A percentile compares a stretch with the other conserved stretches of the same genome.
Conservation (phyloP, 1,284 basidiomycete genomes). For the Tylopilus sp. region DNA sequence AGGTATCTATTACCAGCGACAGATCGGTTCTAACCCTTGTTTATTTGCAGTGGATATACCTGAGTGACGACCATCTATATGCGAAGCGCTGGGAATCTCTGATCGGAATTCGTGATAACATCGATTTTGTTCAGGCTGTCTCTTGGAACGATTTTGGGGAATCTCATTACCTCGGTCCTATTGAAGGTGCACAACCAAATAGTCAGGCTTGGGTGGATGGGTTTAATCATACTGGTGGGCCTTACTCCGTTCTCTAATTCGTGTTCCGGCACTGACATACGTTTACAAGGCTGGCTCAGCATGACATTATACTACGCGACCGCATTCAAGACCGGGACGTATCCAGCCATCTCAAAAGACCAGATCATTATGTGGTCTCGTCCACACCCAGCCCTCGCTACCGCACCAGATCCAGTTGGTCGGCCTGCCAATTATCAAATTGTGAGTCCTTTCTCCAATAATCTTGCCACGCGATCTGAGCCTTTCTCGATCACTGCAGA, state of each 20-base stretch:
- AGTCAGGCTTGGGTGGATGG: slow-evolving; percentile 71
- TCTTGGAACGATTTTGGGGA: slow-evolving; percentile 73
- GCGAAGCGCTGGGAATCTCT: slow-evolving; percentile 77
- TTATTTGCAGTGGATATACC: slow-evolving; percentile 61
- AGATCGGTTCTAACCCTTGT: slow-evolving; percentile 14
- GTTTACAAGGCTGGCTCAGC: slow-evolving; percentile 61
- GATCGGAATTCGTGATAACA: slow-evolving; percentile 61
- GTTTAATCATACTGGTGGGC: slow-evolving; percentile 64
- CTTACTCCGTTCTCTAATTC: not conserved
- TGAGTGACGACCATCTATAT: slow-evolving; percentile 76
- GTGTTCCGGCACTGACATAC: slow-evolving; percentile 1
- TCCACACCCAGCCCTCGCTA: slow-evolving; percentile 68
- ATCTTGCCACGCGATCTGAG: slow-evolving; percentile 19
- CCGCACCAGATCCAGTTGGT: slow-evolving; percentile 58
- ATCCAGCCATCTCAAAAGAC: slow-evolving; percentile 69
- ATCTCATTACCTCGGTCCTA: slow-evolving; percentile 69
- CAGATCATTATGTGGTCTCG: slow-evolving; percentile 76
- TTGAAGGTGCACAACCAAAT: slow-evolving; percentile 69
- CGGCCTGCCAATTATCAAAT: slow-evolving; percentile 63
- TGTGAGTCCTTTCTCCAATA: slow-evolving; percentile 38
- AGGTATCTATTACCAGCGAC: slow-evolving; percentile 31
- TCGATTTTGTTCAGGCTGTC: slow-evolving; percentile 66
- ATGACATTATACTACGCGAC: slow-evolving; percentile 73
- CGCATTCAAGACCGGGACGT: slow-evolving; percentile 77
- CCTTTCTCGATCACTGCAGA: slow-evolving; percentile 39